A percentile compares a stretch with the other conserved stretches of the same genome.
phyloP scores from a whole-genome alignment of 352 stramenopile species.

The Albugo laibachii region DNA sequence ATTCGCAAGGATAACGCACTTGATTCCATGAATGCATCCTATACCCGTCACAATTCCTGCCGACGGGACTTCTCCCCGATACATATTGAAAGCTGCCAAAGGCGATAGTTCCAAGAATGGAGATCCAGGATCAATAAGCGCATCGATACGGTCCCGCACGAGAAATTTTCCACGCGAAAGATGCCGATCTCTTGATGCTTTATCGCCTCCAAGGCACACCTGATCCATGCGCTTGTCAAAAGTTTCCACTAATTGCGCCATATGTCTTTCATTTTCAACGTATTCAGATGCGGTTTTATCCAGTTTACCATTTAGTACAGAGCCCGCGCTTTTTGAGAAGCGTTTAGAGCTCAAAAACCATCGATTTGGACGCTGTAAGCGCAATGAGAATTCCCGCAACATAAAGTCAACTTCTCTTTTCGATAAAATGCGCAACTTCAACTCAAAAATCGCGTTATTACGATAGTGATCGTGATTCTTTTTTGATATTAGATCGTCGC shows the following conservation, averaged over 20 bases:
- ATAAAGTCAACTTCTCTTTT: too few species aligned
- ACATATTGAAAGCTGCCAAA: constrained; percentile 75
- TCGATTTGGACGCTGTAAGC: too few species aligned
- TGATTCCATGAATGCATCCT: constrained; percentile 56
- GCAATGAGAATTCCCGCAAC: too few species aligned
- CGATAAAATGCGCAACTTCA: too few species aligned
- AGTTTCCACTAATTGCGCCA: constrained; percentile 28
- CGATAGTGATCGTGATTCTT: too few species aligned
- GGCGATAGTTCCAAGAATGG: constrained; percentile 93
- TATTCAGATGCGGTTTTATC: constrained; percentile 39
- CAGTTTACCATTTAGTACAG: constrained; percentile 40
- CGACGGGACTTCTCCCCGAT: constrained; percentile 55
- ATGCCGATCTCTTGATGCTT: constrained; percentile 48
- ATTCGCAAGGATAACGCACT: constrained; percentile 96
- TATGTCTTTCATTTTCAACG: constrained; percentile 29
- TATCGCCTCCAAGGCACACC: constrained; percentile 41
- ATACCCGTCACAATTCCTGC: constrained; percentile 85
- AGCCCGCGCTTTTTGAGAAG: constrained; percentile 1
- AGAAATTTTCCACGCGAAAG: constrained; percentile 54
- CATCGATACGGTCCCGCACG: constrained; percentile 87
- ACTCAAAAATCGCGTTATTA: too few species aligned
- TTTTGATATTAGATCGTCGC: too few species aligned
- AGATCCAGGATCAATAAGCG: constrained; percentile 85
- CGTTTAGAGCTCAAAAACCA: too few species aligned
- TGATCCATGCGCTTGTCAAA: constrained; percentile 19